A percentile compares a stretch with the other conserved stretches of the same genome.
phyloP scores from a whole-genome alignment of 2,329 filamentous ascomycete species.

The Sporothrix curviconia region DNA sequence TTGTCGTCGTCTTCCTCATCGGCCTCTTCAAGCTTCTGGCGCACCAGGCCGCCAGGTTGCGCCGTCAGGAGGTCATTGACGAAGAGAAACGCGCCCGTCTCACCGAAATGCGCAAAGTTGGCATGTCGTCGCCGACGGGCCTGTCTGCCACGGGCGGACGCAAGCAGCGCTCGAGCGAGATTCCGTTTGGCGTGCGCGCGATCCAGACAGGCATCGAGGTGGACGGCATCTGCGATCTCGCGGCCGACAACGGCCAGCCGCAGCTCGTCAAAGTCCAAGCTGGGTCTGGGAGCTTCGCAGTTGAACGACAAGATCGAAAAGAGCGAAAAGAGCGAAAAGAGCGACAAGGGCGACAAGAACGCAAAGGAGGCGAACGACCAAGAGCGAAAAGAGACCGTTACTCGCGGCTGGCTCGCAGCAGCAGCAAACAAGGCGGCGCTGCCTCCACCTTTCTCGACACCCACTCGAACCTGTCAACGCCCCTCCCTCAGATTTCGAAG shows the following conservation, averaged over 20 bases:
- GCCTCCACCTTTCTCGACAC: conserved; percentile 1
- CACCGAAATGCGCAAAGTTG: conserved; percentile 49
- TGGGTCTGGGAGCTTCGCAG: background rate
- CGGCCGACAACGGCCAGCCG: conserved; percentile 37
- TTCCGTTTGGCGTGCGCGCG: conserved; percentile 81
- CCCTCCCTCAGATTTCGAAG: conserved; percentile 20
- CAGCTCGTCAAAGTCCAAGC: conserved; percentile 19
- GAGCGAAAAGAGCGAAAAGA: too few species aligned
- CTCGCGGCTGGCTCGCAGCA: too few species aligned
- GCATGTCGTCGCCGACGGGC: conserved; percentile 32
- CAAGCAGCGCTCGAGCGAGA: conserved; percentile 43
- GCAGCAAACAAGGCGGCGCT: background rate
- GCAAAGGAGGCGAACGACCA: too few species aligned
- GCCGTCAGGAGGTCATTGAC: conserved; percentile 57
- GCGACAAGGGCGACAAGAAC: too few species aligned
- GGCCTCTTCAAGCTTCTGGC: conserved; percentile 64
- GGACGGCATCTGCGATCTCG: conserved; percentile 76
- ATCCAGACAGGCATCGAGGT: conserved; percentile 77
- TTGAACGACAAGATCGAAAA: background rate
- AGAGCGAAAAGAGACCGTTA: too few species aligned
- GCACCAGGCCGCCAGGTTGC: conserved; percentile 48
- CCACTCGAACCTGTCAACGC: conserved; percentile 13
- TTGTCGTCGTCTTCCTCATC: conserved; percentile 61
- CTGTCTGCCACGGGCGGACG: conserved; percentile 4
- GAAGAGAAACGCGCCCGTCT: conserved; percentile 54